These are phyloP conservation scores for Epichloe typhina DNA, from an alignment of 2,329 filamentous ascomycete species.

Conservation along the genomic window DNA sequence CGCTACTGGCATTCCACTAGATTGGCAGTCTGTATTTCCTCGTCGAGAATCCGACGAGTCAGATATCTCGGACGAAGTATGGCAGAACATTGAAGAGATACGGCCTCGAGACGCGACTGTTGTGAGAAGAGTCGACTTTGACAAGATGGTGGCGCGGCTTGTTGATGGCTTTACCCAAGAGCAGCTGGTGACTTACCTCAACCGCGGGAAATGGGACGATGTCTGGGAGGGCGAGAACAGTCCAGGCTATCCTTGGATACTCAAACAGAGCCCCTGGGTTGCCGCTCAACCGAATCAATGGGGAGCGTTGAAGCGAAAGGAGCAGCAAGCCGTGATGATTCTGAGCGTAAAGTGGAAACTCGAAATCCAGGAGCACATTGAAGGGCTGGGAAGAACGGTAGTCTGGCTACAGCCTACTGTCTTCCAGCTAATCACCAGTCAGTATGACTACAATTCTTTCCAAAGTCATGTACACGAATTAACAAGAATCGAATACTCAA, in stretches of 20 bases:
- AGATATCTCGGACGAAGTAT: slow-evolving; percentile 21
- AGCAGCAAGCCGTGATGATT: slow-evolving; percentile 27
- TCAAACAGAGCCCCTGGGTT: slow-evolving; percentile 27
- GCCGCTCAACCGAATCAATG: slow-evolving; percentile 16
- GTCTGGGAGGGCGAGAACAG: neutral
- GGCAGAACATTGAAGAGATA: slow-evolving; percentile 34
- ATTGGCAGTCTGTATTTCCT: slow-evolving; percentile 20
- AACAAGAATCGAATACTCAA: neutral
- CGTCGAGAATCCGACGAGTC: slow-evolving; percentile 15
- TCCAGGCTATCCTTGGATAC: slow-evolving; percentile 28
- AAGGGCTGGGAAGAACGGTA: slow-evolving; percentile 26
- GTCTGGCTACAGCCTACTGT: slow-evolving; percentile 26
- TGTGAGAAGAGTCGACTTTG: slow-evolving; percentile 28
- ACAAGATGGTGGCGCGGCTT: slow-evolving; percentile 25
- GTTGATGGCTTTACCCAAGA: slow-evolving; percentile 30
- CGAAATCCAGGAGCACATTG: slow-evolving; percentile 31
- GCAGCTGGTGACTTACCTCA: slow-evolving; percentile 33
- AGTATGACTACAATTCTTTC: slow-evolving; percentile 10
- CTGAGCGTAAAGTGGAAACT: slow-evolving; percentile 38
- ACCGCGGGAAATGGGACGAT: slow-evolving; percentile 1
- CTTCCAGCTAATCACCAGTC: slow-evolving; percentile 34
- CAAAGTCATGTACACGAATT: neutral
- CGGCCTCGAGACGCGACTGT: slow-evolving; percentile 26
- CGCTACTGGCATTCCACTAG: slow-evolving; percentile 8
- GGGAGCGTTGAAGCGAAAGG: slow-evolving; percentile 21